phyloP scores from a whole-genome alignment of 208 protist species.

The Trypanosoma theileri region DNA sequence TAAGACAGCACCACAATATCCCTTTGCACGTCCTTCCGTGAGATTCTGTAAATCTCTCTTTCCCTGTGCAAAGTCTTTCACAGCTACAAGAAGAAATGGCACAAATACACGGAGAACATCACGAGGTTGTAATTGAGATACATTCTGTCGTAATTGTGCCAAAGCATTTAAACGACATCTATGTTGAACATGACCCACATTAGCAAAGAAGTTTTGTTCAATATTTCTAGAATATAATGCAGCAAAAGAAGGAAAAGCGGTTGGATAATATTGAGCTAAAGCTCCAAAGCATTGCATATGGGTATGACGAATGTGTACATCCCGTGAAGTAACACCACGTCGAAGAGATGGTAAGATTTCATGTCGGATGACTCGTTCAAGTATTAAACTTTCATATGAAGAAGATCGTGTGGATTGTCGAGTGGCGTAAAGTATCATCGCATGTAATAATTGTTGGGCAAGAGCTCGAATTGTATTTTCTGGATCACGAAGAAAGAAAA shows the following conservation, averaged over 20 bases:
- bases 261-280: conserved; percentile 59
- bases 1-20: conserved; percentile 82
- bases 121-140: conserved; percentile 54
- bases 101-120: conserved; percentile 87
- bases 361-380: conserved; percentile 68
- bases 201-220: conserved; percentile 82
- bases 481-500: conserved; percentile 85
- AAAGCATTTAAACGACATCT: conserved; percentile 82
- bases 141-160: conserved; percentile 54
- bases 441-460: conserved; percentile 58
- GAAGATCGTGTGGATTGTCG: conserved; percentile 19
- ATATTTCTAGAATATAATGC: conserved; percentile 71
- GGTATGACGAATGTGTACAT: conserved; percentile 68
- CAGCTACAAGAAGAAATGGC: conserved; percentile 76
- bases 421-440: conserved; percentile 79
- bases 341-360: conserved; percentile 78
- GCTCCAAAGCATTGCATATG: conserved; percentile 77
- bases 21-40: conserved; percentile 78
- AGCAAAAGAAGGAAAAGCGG: conserved; percentile 70
- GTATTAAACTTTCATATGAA: conserved; percentile 39
- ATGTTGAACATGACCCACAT: conserved; percentile 82
- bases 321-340: conserved; percentile 73
- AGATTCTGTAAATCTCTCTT: conserved; percentile 79
- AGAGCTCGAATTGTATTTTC: conserved; percentile 77
- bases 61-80: conserved; percentile 88